phyloP scores from a whole-genome alignment of 208 protist genomes.

The Trypanosoma rangeli region DNA sequence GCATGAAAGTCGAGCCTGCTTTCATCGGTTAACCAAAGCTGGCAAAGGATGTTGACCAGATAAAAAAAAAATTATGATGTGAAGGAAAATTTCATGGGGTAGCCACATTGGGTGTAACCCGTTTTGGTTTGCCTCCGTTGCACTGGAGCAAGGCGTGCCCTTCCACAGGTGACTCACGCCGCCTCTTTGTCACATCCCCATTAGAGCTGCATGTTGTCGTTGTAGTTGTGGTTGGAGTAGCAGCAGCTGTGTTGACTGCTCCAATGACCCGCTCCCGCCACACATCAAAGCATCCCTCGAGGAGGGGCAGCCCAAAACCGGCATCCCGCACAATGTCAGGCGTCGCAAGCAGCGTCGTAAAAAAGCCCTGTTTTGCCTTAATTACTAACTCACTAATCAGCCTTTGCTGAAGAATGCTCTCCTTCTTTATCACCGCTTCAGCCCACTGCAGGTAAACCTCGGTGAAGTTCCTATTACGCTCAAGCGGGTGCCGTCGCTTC shows the following conservation, averaged over 20 bases:
- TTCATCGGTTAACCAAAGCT: neutral
- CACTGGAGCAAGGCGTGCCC: neutral
- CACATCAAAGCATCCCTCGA: neutral
- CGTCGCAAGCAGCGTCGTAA: constrained; percentile 48
- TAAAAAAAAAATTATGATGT: neutral
- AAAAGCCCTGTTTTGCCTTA: constrained; percentile 39
- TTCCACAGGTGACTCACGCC: neutral
- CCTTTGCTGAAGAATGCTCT: constrained; percentile 33
- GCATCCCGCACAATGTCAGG: constrained; percentile 33
- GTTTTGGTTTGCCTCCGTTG: neutral
- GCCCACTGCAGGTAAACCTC: constrained; percentile 11
- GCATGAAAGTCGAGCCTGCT: neutral
- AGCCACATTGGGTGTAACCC: neutral
- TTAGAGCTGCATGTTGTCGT: neutral
- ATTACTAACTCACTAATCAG: constrained; percentile 40
- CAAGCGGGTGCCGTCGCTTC: neutral
- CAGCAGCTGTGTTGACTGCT: neutral
- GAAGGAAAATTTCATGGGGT: neutral
- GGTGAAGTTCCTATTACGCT: neutral
- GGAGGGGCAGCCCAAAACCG: constrained; percentile 2
- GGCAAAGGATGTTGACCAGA: neutral
- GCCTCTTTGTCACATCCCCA: neutral
- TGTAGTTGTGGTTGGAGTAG: too few species aligned
- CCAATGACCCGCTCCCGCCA: constrained; percentile 4
- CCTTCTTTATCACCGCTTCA: constrained; percentile 45